Conservation (phyloP, 345 rosid species). For the Arabidopsis arenosa region DNA sequence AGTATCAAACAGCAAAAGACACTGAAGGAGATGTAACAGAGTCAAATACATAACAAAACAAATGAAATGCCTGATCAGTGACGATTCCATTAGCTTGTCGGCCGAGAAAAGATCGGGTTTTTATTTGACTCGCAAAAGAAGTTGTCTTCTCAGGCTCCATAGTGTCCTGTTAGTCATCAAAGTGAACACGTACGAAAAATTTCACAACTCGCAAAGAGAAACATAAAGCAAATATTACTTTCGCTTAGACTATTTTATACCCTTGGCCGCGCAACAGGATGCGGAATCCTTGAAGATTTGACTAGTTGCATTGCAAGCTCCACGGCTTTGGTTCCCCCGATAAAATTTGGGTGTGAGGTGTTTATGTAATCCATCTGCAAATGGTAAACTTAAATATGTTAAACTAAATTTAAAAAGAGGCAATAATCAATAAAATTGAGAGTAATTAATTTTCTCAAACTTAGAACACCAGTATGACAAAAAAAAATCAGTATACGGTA, state of each 20-base stretch:
- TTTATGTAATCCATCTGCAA: constrained; percentile 94
- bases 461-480: background rate
- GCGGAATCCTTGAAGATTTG: constrained; percentile 62
- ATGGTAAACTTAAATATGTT: background rate
- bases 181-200: background rate
- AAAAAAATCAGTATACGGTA: background rate
- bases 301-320: constrained; percentile 76
- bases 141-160: constrained; percentile 70
- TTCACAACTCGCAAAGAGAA: background rate
- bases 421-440: background rate
- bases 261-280: constrained; percentile 61
- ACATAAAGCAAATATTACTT: constrained; percentile 13
- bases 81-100: constrained; percentile 78
- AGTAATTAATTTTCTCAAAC: constrained; percentile 2
- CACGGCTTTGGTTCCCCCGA: constrained; percentile 94
- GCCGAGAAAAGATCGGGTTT: constrained; percentile 74
- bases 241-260: constrained; percentile 42
- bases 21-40: background rate
- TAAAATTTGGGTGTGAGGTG: constrained; percentile 91
- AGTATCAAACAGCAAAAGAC: background rate
- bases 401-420: background rate
- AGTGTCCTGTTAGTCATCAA: constrained; percentile 56
- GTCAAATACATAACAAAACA: background rate
- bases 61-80: constrained; percentile 74
- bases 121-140: constrained; percentile 60